Evolutionary conservation across 2,329 filamentous ascomycete genomes (phyloP).

Genomic region (Curvularia lunata): DNA sequence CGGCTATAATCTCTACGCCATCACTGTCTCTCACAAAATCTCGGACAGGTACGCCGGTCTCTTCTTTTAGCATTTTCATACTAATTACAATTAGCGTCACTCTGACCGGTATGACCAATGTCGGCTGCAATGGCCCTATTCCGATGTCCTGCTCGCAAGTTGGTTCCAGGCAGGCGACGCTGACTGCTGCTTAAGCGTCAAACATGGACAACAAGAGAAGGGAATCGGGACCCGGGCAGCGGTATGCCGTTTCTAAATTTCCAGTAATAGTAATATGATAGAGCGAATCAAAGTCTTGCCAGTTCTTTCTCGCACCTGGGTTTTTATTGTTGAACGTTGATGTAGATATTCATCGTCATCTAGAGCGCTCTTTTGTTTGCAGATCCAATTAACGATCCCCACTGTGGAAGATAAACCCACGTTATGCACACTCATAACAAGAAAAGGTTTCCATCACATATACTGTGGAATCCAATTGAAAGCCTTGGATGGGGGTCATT

Average conservation of each 20-base stretch:
- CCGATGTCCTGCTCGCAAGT: neutral
- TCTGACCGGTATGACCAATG: neutral
- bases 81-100: neutral
- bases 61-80: neutral
- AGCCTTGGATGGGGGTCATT: neutral
- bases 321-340: neutral
- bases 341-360: neutral
- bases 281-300: neutral
- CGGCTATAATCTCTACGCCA: neutral
- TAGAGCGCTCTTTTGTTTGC: neutral
- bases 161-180: neutral
- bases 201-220: neutral
- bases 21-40: slow-evolving; percentile 1
- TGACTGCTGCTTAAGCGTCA: neutral
- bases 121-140: slow-evolving; percentile 2
- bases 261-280: neutral
- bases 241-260: neutral
- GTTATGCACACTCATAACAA: neutral
- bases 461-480: neutral
- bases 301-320: neutral
- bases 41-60: neutral
- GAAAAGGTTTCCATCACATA: neutral
- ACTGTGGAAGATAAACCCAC: neutral
- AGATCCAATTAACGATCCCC: neutral
- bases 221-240: neutral